Base-by-base conservation (phyloP, 208 protist genomes). In the Leishmania major region DNA sequence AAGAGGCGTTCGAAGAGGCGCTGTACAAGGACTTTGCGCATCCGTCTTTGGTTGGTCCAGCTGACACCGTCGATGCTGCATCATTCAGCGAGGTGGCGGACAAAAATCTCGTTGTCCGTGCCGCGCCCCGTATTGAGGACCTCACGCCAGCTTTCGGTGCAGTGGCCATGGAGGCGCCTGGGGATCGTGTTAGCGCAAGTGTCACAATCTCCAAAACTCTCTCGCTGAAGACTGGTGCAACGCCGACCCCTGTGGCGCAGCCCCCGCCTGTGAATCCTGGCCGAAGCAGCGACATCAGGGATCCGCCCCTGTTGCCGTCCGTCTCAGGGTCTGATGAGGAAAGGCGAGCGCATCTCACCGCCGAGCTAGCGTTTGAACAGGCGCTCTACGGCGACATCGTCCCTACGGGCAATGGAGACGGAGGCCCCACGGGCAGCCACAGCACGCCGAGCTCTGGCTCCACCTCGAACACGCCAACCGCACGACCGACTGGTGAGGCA, bases 1-100 rank as follows among this genome's bases (percentile, higher is more conserved):
- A 85, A 25, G 59, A 43, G 2, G 71, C 77, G 5, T 85, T 85
- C 45, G 82, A 85, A 2, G 77, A 77, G 28, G 82, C 77, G 49
- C 78, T 85, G 37, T 67, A 75, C 13, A 78, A 43, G 22, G 77
- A 28, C 60, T 67, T 77, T 28, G 25, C 71, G 3, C 82, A 31
- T 35, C 71, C 43, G 19, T 70, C 80, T 28, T 6, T 35, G 8
- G 25, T 43, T 10, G 3, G 15, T n/a, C 15, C n/a, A 35, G 17
- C 66, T 7, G 78, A 53, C 40, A 11, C 10, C 47, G 11, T 31
- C 11, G 5, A 47, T 28, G 19, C 35, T 2, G 8, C 75, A 31
- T 11, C 75, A 6, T 49, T 59, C 15, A 31, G 25, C 11, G 74
- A 47, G 6, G 55, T n/a, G 15, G 51, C 31, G 28, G 25, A 35